phyloP scores from a whole-genome alignment of 345 rosid species.

The Melaleuca alternifolia region DNA sequence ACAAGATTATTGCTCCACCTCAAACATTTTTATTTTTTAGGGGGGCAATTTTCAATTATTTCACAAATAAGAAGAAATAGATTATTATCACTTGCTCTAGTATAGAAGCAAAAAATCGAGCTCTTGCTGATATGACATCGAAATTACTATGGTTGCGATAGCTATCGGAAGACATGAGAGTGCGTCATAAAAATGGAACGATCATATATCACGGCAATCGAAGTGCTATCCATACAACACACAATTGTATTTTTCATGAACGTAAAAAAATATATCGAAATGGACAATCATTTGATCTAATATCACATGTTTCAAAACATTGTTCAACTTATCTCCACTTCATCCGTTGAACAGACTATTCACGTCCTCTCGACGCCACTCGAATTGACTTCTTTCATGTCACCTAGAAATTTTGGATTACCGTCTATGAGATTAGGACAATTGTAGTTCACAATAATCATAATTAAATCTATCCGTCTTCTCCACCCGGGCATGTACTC shows the following conservation, averaged over 20 bases:
- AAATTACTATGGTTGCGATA: no score
- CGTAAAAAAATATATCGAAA: no score
- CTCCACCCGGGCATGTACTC: not conserved
- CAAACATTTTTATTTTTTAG: no score
- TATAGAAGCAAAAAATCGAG: no score
- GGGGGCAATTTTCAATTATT: no score
- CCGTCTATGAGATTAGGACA: not conserved
- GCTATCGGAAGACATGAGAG: no score
- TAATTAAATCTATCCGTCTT: not conserved
- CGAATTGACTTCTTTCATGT: not conserved
- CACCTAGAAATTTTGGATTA: not conserved
- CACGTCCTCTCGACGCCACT: not conserved
- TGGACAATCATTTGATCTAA: not conserved
- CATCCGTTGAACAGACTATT: not conserved
- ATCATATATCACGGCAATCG: no score
- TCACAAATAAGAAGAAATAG: no score
- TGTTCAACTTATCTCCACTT: not conserved
- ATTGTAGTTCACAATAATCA: not conserved
- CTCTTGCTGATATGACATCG: no score
- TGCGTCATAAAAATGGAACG: not conserved
- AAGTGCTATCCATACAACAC: not conserved
- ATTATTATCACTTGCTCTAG: no score
- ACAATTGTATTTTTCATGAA: no score
- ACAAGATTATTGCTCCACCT: no score
- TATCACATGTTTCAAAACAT: accelerated